A percentile compares a stretch with the other conserved stretches of the same genome.
These are phyloP conservation scores for Cordyceps fumosorosea DNA, from an alignment of 2,329 filamentous ascomycete genomes.

Conservation along the genomic window DNA sequence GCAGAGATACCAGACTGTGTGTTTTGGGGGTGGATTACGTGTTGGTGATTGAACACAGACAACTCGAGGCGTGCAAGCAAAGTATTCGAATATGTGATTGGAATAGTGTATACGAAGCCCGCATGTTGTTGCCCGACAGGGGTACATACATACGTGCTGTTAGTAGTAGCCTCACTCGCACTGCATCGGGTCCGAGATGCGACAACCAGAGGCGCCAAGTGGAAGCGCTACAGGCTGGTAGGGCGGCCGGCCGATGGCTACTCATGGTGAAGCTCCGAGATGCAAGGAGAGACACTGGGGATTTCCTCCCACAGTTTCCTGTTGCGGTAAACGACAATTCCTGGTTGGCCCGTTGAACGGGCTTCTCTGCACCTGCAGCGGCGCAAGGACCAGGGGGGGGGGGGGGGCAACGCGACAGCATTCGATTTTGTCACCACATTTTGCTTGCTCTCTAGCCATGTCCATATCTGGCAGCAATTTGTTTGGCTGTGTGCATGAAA, in stretches of 20 bases:
- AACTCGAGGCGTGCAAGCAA: background rate
- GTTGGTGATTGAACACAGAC: background rate
- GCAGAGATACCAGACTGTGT: background rate
- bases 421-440: background rate
- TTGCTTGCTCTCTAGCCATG: background rate
- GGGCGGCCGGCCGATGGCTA: background rate
- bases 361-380: background rate
- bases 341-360: background rate
- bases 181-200: background rate
- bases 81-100: too few species aligned
- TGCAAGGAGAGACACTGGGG: background rate
- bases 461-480: background rate
- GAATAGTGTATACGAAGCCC: background rate
- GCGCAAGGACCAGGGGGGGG: background rate
- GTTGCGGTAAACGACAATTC: background rate
- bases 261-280: background rate
- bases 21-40: background rate
- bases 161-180: background rate
- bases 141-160: background rate
- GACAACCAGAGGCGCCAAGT: background rate
- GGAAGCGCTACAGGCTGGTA: background rate
- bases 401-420: too few species aligned
- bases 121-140: background rate
- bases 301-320: background rate
- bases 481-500: background rate